Evolutionary conservation across 2,329 filamentous ascomycete species (phyloP).

Genomic region (Bipolaris gigantea): DNA sequence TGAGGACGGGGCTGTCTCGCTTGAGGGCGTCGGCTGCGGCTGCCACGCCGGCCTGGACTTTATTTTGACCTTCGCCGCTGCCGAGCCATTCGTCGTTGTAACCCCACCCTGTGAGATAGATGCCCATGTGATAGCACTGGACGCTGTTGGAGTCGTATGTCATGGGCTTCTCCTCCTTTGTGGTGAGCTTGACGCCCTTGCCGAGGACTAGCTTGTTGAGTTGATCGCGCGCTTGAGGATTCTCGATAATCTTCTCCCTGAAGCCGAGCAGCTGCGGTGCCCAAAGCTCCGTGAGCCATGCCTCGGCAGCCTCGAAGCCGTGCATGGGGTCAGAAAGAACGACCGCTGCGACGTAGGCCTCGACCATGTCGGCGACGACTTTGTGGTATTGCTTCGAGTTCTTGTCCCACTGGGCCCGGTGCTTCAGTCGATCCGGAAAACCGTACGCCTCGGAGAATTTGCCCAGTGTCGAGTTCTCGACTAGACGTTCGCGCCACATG

Average conservation of each 20-base stretch:
- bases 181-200: conserved; percentile 43
- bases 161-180: conserved; percentile 56
- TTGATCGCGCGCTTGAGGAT: conserved; percentile 45
- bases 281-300: conserved; percentile 80
- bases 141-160: conserved; percentile 55
- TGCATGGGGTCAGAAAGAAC: conserved; percentile 66
- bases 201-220: conserved; percentile 42
- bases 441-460: conserved; percentile 70
- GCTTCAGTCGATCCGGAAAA: conserved; percentile 65
- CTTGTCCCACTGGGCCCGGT: conserved; percentile 47
- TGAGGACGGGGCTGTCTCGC: conserved; percentile 36
- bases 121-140: conserved; percentile 63
- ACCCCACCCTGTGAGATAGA: conserved; percentile 70
- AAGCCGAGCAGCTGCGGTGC: conserved; percentile 43
- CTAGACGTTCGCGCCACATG: conserved; percentile 74
- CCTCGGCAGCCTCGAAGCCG: conserved; percentile 63
- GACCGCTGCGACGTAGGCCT: conserved; percentile 83
- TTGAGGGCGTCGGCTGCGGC: conserved; percentile 66
- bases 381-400: conserved; percentile 57
- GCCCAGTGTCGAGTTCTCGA: conserved; percentile 78
- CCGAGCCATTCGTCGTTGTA: conserved; percentile 65
- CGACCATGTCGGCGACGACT: conserved; percentile 82
- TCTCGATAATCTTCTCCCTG: conserved; percentile 39
- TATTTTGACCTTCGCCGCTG: conserved; percentile 64
- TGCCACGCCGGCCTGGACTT: conserved; percentile 68